Percentiles rank a stretch among this genome's conserved stretches.
phyloP scores from a whole-genome alignment of 2,329 filamentous ascomycete species.

The Talaromyces piceae region DNA sequence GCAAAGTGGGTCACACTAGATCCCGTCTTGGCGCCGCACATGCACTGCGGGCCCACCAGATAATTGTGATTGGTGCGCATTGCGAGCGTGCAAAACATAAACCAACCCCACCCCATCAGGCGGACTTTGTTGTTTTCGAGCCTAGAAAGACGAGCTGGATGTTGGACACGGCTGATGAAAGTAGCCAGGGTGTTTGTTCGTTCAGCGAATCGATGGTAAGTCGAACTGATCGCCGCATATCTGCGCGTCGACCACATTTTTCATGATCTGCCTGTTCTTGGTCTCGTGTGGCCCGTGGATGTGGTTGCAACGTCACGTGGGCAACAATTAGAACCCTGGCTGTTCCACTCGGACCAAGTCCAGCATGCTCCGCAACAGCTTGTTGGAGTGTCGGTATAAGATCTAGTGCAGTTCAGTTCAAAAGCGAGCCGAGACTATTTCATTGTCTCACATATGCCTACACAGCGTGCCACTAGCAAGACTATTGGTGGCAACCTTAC shows the following conservation, averaged over 20 bases:
- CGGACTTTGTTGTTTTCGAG: not conserved
- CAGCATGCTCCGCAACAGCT: too few relatives aligned
- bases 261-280: too few relatives aligned
- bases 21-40: slow-evolving; percentile 2
- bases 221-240: not conserved
- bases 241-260: not conserved
- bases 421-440: too few relatives aligned
- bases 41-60: not conserved
- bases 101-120: slow-evolving; percentile 9
- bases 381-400: too few relatives aligned
- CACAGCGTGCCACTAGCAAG: too few relatives aligned
- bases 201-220: not conserved
- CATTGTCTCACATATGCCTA: too few relatives aligned
- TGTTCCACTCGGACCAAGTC: too few relatives aligned
- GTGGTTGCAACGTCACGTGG: not conserved
- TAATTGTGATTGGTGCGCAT: not conserved
- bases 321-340: too few relatives aligned
- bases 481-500: too few relatives aligned
- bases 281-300: not conserved
- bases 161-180: not conserved
- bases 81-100: slow-evolving; percentile 10
- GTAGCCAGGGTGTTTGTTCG: not conserved
- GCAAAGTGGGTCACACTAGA: not conserved
- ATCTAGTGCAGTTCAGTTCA: too few relatives aligned
- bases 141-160: not conserved